A percentile compares a stretch with the other conserved stretches of the same genome.
Evolutionary conservation across 176 grass and related monocot genomes (phyloP).

Genomic region (Musa acuminata): DNA sequence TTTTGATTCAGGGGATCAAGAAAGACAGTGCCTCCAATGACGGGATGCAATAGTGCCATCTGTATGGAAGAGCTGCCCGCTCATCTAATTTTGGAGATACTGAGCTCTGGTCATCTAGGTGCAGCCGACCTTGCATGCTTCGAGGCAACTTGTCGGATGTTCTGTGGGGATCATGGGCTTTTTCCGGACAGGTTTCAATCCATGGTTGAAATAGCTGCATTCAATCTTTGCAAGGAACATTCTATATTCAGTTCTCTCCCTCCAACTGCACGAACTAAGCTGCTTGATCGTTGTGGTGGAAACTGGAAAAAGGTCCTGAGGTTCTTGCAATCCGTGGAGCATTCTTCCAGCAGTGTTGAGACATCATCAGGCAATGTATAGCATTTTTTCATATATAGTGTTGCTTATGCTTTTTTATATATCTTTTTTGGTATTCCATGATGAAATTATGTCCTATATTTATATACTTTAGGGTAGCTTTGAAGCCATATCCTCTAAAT

Average conservation of each 20-base stretch:
- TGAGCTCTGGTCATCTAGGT: conserved; percentile 56
- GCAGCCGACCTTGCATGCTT: conserved; percentile 61
- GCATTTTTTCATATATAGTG: background rate
- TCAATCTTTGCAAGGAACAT: conserved; percentile 47
- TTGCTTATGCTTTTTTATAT: too few relatives aligned
- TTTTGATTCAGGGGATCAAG: background rate
- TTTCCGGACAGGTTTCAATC: conserved; percentile 28
- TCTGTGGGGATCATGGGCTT: conserved; percentile 26
- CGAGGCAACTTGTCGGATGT: conserved; percentile 69
- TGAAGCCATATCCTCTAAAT: too few relatives aligned
- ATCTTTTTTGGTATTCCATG: too few relatives aligned
- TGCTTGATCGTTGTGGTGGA: conserved; percentile 57
- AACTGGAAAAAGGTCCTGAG: conserved; percentile 97
- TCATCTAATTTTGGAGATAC: conserved; percentile 70
- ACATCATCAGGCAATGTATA: conserved; percentile 75
- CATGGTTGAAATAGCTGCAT: conserved; percentile 68
- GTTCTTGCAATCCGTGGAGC: conserved; percentile 83
- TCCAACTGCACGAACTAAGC: conserved; percentile 28
- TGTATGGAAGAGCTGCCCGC: conserved; percentile 81
- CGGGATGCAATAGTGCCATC: background rate
- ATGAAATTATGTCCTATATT: too few relatives aligned
- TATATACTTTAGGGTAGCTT: too few relatives aligned
- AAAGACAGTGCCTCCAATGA: background rate
- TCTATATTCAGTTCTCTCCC: conserved; percentile 40
- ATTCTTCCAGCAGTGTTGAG: conserved; percentile 57